Conservation (phyloP, 495 filamentous ascomycete species). For the Xylaria bambusicola region DNA sequence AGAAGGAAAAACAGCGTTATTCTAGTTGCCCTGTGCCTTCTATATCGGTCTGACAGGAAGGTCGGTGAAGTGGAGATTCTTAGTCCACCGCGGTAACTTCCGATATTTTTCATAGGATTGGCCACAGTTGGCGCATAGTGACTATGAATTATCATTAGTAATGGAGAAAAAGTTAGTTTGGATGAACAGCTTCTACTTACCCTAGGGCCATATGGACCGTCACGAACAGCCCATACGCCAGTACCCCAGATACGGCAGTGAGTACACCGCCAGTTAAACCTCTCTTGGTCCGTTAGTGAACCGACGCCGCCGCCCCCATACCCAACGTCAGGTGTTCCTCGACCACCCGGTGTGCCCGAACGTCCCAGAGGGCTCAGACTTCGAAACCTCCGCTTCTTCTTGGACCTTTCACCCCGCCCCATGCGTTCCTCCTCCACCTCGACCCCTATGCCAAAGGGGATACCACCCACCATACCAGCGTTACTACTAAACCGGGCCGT, state of each 20-base stretch:
- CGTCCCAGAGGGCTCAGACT: conserved; percentile 76
- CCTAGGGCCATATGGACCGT: conserved; percentile 82
- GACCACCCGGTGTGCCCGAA: conserved; percentile 65
- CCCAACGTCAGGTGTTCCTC: conserved; percentile 74
- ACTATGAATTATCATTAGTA: conserved; percentile 53
- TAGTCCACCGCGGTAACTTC: conserved; percentile 79
- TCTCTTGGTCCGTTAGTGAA: conserved; percentile 76
- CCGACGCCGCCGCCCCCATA: conserved; percentile 65
- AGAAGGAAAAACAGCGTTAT: not conserved
- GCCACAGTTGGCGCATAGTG: conserved; percentile 93
- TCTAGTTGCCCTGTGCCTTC: conserved; percentile 4
- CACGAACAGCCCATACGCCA: conserved; percentile 90
- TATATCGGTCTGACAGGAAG: conserved; percentile 18
- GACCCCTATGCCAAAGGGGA: conserved; percentile 64
- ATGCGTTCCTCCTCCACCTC: conserved; percentile 65
- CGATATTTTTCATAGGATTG: conserved; percentile 84
- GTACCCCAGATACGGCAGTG: conserved; percentile 89
- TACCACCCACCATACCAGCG: conserved; percentile 67
- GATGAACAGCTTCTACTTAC: conserved; percentile 53
- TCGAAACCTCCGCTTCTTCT: conserved; percentile 91
- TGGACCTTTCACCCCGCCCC: conserved; percentile 84
- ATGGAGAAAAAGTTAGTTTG: not conserved
- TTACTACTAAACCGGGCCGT: conserved; percentile 89
- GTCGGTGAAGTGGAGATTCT: conserved; percentile 65
- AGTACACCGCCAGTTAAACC: conserved; percentile 82